Evolutionary conservation across 305 asterid genomes (phyloP).

Genomic region (Fraxinus sp.): DNA sequence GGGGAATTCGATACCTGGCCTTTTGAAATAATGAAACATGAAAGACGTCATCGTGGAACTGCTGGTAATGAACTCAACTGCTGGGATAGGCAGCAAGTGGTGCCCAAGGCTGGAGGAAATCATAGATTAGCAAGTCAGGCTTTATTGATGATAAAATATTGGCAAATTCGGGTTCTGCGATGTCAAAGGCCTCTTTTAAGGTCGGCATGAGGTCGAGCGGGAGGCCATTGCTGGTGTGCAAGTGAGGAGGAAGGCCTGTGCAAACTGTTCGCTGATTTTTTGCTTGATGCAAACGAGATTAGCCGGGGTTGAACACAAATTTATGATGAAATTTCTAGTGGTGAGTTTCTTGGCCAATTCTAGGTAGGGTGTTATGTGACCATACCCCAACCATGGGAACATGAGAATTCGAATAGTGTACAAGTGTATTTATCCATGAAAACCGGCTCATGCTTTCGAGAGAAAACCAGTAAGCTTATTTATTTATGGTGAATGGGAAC

Average conservation of each 20-base stretch:
- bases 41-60: background rate
- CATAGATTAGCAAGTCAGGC: background rate
- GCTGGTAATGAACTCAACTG: background rate
- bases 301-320: background rate
- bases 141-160: background rate
- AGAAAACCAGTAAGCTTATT: background rate
- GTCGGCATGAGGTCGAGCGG: background rate
- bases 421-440: background rate
- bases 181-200: background rate
- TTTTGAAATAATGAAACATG: background rate
- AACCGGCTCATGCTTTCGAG: background rate
- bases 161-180: background rate
- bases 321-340: slow-evolving; percentile 19
- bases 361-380: background rate
- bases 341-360: slow-evolving; percentile 40
- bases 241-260: background rate
- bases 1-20: background rate
- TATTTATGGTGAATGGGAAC: slow-evolving; percentile 2
- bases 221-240: background rate
- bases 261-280: slow-evolving; percentile 9
- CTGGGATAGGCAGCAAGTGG: background rate
- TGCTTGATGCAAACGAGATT: background rate
- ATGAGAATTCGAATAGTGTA: background rate
- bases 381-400: background rate
- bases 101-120: background rate